phyloP scores from a whole-genome alignment of 148 eudicot genomes.

The Nyssa sinensis region DNA sequence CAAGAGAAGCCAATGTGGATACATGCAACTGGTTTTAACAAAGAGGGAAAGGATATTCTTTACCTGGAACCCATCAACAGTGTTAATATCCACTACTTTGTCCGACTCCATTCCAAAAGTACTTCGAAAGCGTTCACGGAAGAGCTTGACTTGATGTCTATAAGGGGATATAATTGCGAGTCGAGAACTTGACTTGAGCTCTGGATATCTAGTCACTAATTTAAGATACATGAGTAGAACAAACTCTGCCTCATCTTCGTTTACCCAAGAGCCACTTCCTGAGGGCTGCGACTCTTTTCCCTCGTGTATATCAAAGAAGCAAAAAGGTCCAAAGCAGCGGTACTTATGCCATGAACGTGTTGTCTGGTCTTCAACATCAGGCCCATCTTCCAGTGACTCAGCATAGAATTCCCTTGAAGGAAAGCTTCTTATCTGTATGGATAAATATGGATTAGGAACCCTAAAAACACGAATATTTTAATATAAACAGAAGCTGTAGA shows the following conservation, averaged over 20 bases:
- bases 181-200: slow-evolving; percentile 75
- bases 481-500: neutral
- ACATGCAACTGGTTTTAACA: neutral
- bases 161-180: slow-evolving; percentile 93
- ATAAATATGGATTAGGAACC: slow-evolving; percentile 2
- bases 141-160: slow-evolving; percentile 74
- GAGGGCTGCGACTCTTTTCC: slow-evolving; percentile 67
- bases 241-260: slow-evolving; percentile 89
- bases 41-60: neutral
- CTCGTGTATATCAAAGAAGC: slow-evolving; percentile 93
- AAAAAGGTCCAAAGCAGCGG: slow-evolving; percentile 95
- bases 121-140: slow-evolving; percentile 56
- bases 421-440: slow-evolving; percentile 72
- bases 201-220: slow-evolving; percentile 69
- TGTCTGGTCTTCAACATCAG: slow-evolving; percentile 65
- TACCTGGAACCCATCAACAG: slow-evolving; percentile 99
- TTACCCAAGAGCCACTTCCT: slow-evolving; percentile 73
- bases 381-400: slow-evolving; percentile 76
- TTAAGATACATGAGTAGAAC: slow-evolving; percentile 75
- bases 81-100: slow-evolving; percentile 85
- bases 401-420: slow-evolving; percentile 86
- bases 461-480: neutral
- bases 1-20: neutral
- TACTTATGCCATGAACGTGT: slow-evolving; percentile 76
- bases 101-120: slow-evolving; percentile 82